These are phyloP conservation scores for Aristolochia contorta DNA, from an alignment of 164 flowering plant species.

Conservation along the genomic window DNA sequence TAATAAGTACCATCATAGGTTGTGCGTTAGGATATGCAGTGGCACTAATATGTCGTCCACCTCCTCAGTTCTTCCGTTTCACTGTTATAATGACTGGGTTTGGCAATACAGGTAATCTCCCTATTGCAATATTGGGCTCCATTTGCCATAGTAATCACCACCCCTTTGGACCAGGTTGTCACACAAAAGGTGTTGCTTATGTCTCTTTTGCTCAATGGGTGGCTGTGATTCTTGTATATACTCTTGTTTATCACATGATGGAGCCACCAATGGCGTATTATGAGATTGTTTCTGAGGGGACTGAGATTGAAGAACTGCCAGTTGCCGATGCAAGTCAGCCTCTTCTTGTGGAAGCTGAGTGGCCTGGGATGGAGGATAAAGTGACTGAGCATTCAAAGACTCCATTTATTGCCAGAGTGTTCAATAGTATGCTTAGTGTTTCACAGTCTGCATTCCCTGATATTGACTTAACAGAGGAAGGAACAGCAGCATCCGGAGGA, in stretches of 20 bases:
- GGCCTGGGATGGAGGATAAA: conserved; percentile 90
- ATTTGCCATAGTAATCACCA: conserved; percentile 56
- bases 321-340: conserved; percentile 42
- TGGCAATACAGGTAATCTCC: conserved; percentile 87
- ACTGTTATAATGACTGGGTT: conserved; percentile 78
- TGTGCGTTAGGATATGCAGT: conserved; percentile 63
- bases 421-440: conserved; percentile 33
- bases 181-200: conserved; percentile 62
- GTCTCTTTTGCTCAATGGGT: conserved; percentile 90
- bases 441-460: conserved; percentile 44
- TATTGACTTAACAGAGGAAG: conserved; percentile 29
- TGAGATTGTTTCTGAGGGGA: conserved; percentile 42
- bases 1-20: conserved; percentile 56
- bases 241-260: conserved; percentile 95
- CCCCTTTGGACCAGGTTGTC: conserved; percentile 68
- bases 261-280: conserved; percentile 82
- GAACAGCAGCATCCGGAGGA: conserved; percentile 7
- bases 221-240: conserved; percentile 75
- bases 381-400: conserved; percentile 72
- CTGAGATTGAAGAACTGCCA: conserved; percentile 30
- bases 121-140: conserved; percentile 66
- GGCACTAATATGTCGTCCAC: conserved; percentile 63
- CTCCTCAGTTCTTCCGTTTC: conserved; percentile 54
- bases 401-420: conserved; percentile 65
- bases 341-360: conserved; percentile 79